Evolutionary conservation across 768 basidiomycete genomes (phyloP).

Genomic region (Mycena belliarum): DNA sequence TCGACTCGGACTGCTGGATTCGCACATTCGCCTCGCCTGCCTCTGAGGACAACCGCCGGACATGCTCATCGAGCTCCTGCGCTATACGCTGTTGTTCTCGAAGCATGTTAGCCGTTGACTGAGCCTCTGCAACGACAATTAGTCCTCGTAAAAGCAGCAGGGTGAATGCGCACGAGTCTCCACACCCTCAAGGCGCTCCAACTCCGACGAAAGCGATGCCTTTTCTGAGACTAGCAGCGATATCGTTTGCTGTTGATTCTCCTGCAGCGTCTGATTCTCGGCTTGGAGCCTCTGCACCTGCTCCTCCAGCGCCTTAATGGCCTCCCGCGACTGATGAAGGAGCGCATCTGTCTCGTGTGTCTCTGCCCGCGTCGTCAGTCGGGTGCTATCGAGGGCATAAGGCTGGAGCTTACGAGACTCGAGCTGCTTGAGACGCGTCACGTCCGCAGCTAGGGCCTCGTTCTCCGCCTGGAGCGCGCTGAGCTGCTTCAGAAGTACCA

Average conservation of each 20-base stretch:
- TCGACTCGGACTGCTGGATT: slow-evolving; percentile 44
- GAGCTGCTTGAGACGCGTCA: slow-evolving; percentile 21
- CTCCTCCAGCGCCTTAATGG: slow-evolving; percentile 31
- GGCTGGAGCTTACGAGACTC: slow-evolving; percentile 12
- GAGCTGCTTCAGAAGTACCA: slow-evolving; percentile 18
- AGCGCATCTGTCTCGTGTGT: slow-evolving; percentile 33
- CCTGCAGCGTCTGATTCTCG: slow-evolving; percentile 37
- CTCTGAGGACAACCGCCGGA: slow-evolving; percentile 45
- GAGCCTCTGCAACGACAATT: slow-evolving; percentile 38
- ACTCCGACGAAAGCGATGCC: slow-evolving; percentile 54
- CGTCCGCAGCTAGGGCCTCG: slow-evolving; percentile 22
- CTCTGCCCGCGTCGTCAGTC: slow-evolving; percentile 25
- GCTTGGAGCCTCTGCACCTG: slow-evolving; percentile 31
- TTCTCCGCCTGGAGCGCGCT: slow-evolving; percentile 24
- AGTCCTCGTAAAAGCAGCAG: neutral
- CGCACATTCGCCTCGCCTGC: slow-evolving; percentile 35
- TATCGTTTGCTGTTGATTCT: slow-evolving; percentile 73
- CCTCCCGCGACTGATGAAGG: slow-evolving; percentile 36
- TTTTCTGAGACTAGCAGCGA: slow-evolving; percentile 77
- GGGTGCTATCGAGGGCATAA: neutral
- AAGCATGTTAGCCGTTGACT: slow-evolving; percentile 42
- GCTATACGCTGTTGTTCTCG: slow-evolving; percentile 43
- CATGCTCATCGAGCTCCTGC: slow-evolving; percentile 40
- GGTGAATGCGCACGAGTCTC: slow-evolving; percentile 55
- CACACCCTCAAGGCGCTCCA: slow-evolving; percentile 58